Base-by-base conservation (phyloP, 1,139 yeast genomes). In the Kurtzmaniella quercitrusa region DNA sequence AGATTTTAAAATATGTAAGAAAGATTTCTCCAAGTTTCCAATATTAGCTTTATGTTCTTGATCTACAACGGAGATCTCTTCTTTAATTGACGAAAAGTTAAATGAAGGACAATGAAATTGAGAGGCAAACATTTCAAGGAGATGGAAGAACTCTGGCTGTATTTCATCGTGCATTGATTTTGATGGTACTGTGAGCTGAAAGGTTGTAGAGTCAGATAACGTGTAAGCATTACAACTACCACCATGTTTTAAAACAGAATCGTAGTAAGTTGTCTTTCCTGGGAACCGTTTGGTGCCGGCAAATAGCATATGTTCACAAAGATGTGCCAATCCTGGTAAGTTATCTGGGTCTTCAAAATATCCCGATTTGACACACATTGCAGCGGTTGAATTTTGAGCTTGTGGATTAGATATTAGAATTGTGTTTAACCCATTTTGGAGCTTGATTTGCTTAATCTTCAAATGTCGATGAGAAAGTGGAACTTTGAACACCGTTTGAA, bases 291-390 rank as follows among this genome's bases (percentile, higher is more conserved):
- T 75, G 0, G 86, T 76, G 1, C 87, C 86, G 41, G 76, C 67
- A 42, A 81, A 72, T 1, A 85, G 50, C 74, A 80, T 70, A 58
- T 85, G 93, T 49, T 85, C 93, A 56, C 89, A 82, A 38, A 85
- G 66, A 62, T 85, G 94, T 0, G 93, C 91, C 34, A 85, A 51
- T 0, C 93, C 93, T 0, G 75, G 74, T 0, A 73, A 43, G 1
- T 66, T 64, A 3, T 62, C 65, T 1, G 86, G 84, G 51, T 85
- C 91, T 42, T 75, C 68, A 53, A 76, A 77, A 1, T 89, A 80
- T 1, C 93, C 93, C 0, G 82, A 56, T 1, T 78, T 77, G 0
- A 84, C 79, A 16, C 84, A 67, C 3, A 84, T 43, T 0, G 73
- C 56, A 14, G 60, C 51, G 1, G 83, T 66, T 1, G 77, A 76